A percentile compares a stretch with the other conserved stretches of the same genome.
Evolutionary conservation across 2,329 filamentous ascomycete species (phyloP).

Genomic region (Neoascochyta sp.): DNA sequence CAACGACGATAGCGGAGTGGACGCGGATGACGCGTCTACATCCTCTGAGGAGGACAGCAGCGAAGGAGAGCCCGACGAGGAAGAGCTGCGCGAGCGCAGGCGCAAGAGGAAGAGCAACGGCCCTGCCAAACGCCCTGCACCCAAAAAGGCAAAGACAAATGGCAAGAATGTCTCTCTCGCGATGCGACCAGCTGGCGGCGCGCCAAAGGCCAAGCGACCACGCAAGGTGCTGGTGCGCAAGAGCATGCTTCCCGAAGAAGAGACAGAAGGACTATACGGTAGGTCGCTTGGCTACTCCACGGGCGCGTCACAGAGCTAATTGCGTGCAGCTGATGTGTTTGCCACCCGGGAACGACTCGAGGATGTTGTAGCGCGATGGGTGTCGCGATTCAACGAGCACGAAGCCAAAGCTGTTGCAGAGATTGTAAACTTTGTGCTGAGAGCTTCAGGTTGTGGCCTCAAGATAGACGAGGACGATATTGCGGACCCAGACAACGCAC

Average conservation of each 20-base stretch:
- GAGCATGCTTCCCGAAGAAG: constrained; percentile 48
- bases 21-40: constrained; percentile 21
- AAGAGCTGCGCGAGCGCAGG: constrained; percentile 37
- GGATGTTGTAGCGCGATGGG: constrained; percentile 56
- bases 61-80: constrained; percentile 40
- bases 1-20: constrained; percentile 29
- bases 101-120: constrained; percentile 32
- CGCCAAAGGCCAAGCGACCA: constrained; percentile 41
- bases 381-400: constrained; percentile 54
- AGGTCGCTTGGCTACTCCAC: constrained; percentile 6
- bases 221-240: constrained; percentile 51
- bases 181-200: constrained; percentile 47
- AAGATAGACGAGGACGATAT: constrained; percentile 79
- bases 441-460: constrained; percentile 73
- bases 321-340: constrained; percentile 55
- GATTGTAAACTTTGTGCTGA: constrained; percentile 60
- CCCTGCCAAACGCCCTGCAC: constrained; percentile 38
- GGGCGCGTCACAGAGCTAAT: constrained; percentile 18
- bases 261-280: constrained; percentile 58
- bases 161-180: constrained; percentile 52
- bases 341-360: constrained; percentile 53
- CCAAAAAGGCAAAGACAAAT: constrained; percentile 55
- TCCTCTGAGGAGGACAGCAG: constrained; percentile 32
- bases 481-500: constrained; percentile 81
- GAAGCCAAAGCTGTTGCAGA: constrained; percentile 55